Evolutionary conservation across 129 eudicot genomes (phyloP), one percentile per base, ranked within the genome.

Genomic region (Flaveria linearis): DNA sequence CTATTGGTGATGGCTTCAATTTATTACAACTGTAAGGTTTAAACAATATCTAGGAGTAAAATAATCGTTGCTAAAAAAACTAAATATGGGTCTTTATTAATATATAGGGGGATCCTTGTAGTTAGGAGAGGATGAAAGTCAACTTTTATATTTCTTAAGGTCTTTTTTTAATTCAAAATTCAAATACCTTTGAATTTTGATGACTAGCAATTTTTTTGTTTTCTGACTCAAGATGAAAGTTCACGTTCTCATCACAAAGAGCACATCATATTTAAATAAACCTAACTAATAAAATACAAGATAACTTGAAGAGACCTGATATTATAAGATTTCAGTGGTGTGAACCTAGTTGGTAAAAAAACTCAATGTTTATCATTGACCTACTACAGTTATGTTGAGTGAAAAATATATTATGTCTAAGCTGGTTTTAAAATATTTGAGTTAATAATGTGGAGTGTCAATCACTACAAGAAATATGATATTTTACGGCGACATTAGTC

Each of bases 51-150:
- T 36, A 36, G 41, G 41, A 36, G 41, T 33, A 33, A 33, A 33
- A 33, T 7, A 33, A 33, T 36, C 41, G 6, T 36, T 36, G 41
- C 41, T 36, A 36, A 36, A 4, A 36, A 36, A 36, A 36, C 7
- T 36, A 36, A 36, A 36, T 36, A 36, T 5, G 7, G 41, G 41
- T 36, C 41, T 36, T 36, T 36, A 0, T 1, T 36, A 36, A 36
- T 36, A 36, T 36, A 36, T 5, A 36, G 3, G 49, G 13, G 49
- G 49, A 10, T 9, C 49, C 49, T 45, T 10, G 49, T 45, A 9
- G 14, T 57, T 65, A 26, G 30, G 43, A 8, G 75, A 51, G 49
- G 75, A 3, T 8, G n/a, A 71, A n/a, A 30, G 57, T 51, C 57
- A 51, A 51, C 57, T 2, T 51, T 14, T 51, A 13, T 51, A n/a